Evolutionary conservation across 805 yeast genomes (phyloP).

Genomic region (Maudiozyma saulgeensis): DNA sequence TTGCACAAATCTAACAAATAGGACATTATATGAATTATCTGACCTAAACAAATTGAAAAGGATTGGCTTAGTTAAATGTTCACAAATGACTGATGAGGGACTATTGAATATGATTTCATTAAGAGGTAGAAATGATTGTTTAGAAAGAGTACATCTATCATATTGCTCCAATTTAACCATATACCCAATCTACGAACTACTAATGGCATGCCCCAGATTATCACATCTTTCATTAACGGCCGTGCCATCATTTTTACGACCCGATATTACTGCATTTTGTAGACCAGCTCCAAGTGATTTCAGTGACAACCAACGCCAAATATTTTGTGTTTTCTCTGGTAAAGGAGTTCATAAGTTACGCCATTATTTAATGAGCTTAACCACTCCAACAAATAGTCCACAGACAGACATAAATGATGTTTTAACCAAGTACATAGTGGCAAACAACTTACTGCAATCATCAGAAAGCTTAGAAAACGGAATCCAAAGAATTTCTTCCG

Average conservation of each 20-base stretch:
- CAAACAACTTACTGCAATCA: conserved; percentile 18
- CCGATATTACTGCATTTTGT: conserved; percentile 78
- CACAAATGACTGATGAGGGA: conserved; percentile 79
- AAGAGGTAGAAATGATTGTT: conserved; percentile 64
- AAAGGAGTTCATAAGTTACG: conserved; percentile 74
- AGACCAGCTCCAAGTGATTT: conserved; percentile 91
- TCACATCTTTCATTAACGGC: conserved; percentile 92
- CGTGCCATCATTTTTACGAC: conserved; percentile 75
- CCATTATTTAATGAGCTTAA: conserved; percentile 46
- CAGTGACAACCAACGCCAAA: conserved; percentile 70
- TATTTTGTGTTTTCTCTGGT: conserved; percentile 91
- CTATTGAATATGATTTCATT: conserved; percentile 55
- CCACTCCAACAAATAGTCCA: conserved; percentile 28
- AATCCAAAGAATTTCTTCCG: conserved; percentile 20
- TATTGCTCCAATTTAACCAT: conserved; percentile 77
- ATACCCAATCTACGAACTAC: conserved; percentile 63
- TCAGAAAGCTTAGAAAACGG: conserved; percentile 24
- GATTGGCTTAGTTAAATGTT: conserved; percentile 89
- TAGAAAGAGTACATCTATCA: conserved; percentile 88
- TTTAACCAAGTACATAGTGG: conserved; percentile 21
- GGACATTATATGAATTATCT: conserved; percentile 66
- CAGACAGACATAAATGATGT: conserved; percentile 27
- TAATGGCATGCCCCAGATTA: conserved; percentile 73
- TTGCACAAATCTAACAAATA: conserved; percentile 80
- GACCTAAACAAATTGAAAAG: conserved; percentile 72